Evolutionary conservation across 768 basidiomycete genomes (phyloP).

Genomic region (Hericium rajendrae): DNA sequence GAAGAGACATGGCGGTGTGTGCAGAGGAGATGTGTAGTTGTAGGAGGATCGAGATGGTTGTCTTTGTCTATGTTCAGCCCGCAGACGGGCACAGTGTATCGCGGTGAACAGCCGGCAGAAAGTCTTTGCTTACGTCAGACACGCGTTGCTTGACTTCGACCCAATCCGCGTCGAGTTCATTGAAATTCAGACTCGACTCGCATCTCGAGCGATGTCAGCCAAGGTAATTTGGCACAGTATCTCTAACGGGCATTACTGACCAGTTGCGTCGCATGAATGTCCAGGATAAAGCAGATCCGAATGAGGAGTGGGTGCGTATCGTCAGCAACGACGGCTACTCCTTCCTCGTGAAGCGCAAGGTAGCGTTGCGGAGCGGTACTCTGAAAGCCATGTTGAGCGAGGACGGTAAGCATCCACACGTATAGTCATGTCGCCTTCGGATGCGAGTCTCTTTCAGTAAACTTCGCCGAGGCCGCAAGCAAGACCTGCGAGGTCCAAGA

Average conservation of each 20-base stretch:
- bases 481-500: conserved; percentile 63
- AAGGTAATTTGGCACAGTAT: neutral
- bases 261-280: neutral
- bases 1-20: conserved; percentile 33
- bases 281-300: conserved; percentile 1
- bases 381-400: conserved; percentile 65
- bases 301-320: conserved; percentile 65
- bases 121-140: neutral
- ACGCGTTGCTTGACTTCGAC: neutral
- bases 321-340: conserved; percentile 73
- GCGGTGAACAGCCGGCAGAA: neutral
- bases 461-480: conserved; percentile 65
- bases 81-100: neutral
- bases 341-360: conserved; percentile 66
- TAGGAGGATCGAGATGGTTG: neutral
- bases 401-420: conserved; percentile 32
- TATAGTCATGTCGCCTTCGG: conserved; percentile 24
- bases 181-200: neutral
- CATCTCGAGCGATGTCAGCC: neutral
- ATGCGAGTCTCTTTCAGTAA: conserved; percentile 33
- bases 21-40: neutral
- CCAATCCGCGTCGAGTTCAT: neutral
- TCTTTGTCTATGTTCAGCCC: neutral
- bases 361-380: conserved; percentile 72
- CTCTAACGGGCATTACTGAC: neutral